Conservation (phyloP, 1,284 basidiomycete genomes). For the Sporisorium scitamineum region DNA sequence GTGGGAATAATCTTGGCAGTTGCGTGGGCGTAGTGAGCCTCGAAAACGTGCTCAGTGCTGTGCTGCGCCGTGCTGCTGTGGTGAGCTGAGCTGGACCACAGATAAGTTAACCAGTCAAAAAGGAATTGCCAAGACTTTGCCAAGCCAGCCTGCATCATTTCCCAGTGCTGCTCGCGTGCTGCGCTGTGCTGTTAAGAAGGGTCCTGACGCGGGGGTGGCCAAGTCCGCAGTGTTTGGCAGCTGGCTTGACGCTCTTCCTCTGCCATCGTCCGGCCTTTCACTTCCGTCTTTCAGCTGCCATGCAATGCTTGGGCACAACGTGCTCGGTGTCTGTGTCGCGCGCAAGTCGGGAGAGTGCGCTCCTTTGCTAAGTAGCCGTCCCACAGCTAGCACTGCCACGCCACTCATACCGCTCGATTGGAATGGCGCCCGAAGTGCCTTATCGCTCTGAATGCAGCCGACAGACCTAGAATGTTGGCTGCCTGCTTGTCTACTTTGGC, state of each 20-base stretch:
- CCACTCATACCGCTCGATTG: not conserved
- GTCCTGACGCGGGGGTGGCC: constrained; percentile 9
- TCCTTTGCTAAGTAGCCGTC: not conserved
- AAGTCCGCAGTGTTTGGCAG: constrained; percentile 11
- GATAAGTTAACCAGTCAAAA: too few relatives aligned
- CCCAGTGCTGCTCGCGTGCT: not conserved
- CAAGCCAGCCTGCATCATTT: constrained; percentile 38
- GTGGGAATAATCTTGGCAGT: constrained; percentile 10
- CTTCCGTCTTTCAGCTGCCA: not conserved
- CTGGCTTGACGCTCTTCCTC: not conserved
- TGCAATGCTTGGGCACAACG: not conserved
- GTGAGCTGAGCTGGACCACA: not conserved
- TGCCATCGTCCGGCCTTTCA: not conserved
- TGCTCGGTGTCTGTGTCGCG: constrained; percentile 3
- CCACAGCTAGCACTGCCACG: constrained; percentile 8
- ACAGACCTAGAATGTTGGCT: constrained; percentile 9
- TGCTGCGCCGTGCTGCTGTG: too few relatives aligned
- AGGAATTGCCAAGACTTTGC: constrained; percentile 31
- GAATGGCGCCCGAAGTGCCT: not conserved
- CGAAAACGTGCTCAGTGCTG: not conserved
- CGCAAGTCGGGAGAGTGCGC: not conserved
- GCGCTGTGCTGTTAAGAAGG: not conserved
- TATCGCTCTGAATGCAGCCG: constrained; percentile 6
- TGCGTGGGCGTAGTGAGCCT: not conserved
- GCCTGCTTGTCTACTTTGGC: not conserved